Base-by-base conservation (phyloP, 805 yeast species). In the Metschnikowia amazonensis region DNA sequence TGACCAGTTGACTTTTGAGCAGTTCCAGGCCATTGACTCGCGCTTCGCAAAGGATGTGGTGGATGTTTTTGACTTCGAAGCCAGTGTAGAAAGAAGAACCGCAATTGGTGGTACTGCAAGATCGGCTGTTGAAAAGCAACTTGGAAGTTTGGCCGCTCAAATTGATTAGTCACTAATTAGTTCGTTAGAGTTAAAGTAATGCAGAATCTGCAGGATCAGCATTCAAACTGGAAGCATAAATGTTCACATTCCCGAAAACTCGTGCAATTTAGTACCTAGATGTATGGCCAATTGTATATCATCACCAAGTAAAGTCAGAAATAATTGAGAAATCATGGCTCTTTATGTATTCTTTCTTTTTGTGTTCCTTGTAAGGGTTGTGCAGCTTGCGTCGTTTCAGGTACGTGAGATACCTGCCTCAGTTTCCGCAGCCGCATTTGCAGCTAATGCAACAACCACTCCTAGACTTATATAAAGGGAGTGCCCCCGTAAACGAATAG, bases 101-200 rank as follows among this genome's bases (percentile, higher is more conserved):
- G 96, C 98, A 17, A 89, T 82, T 46, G 99, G 99, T 50, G 99
- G 99, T 55, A 90, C 99, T 27, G 97, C 98, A 13, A 89, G 83
- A 66, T 67, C 81, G 29, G 97, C 99, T 13, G 87, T 94, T n/a
- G 61, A 80, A 41, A 77, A 80, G 59, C 99, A 94, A 67, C 70
- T 92, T 38, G 64, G 60, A 2, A 56, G 51, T 43, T 65, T 78
- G 53, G 55, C 48, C 9, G 21, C 50, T 18, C 59, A 58, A 40
- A 49, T 58, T 17, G 40, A 52, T n/a, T 56, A 39, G 35, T 13
- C 9, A 7, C 14, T 3, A 17, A 10, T 30, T 4, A 30, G 11
- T 14, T 21, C 23, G 23, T 4, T 4, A 21, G 23, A 21, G 23
- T 4, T 21, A 6, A 6, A 21, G 23, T 21, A 21, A 21, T 21